phyloP scores from a whole-genome alignment of 2,329 filamentous ascomycete genomes.

The Cryphonectria carpinicola region DNA sequence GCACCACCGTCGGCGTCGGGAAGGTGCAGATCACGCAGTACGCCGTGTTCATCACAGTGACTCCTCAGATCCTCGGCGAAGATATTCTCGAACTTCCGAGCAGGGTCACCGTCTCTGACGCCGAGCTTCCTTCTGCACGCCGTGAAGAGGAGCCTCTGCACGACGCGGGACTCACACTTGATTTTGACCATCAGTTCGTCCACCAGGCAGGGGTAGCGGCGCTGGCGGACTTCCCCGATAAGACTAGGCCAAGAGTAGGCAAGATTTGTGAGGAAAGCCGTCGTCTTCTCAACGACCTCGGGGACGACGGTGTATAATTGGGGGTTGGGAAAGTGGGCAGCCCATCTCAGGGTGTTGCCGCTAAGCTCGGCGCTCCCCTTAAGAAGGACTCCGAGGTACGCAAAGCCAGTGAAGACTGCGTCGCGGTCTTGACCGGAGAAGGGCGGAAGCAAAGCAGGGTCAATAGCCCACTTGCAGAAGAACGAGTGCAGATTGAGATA shows the following conservation, averaged over 20 bases:
- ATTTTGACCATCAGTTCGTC: conserved; percentile 40
- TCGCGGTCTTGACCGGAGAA: conserved; percentile 17
- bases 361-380: conserved; percentile 43
- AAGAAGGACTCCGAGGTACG: conserved; percentile 41
- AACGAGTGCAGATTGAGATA: conserved; percentile 70
- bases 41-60: conserved; percentile 21
- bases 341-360: conserved; percentile 37
- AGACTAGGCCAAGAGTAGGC: conserved; percentile 45
- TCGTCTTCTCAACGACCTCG: conserved; percentile 40
- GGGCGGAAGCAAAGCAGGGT: conserved; percentile 24
- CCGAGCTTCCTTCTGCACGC: conserved; percentile 35
- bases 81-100: conserved; percentile 32
- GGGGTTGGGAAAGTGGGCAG: conserved; percentile 42
- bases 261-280: conserved; percentile 49
- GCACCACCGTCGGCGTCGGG: background rate
- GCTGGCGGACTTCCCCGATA: conserved; percentile 26
- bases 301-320: conserved; percentile 30
- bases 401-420: conserved; percentile 41
- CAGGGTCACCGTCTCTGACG: conserved; percentile 30
- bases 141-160: conserved; percentile 40
- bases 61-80: conserved; percentile 33
- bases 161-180: conserved; percentile 35
- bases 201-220: conserved; percentile 39
- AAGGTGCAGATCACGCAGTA: conserved; percentile 1
- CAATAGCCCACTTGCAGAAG: conserved; percentile 59